Base-by-base conservation (phyloP, 768 basidiomycete species). In the Porpolomopsis calyptriformis region DNA sequence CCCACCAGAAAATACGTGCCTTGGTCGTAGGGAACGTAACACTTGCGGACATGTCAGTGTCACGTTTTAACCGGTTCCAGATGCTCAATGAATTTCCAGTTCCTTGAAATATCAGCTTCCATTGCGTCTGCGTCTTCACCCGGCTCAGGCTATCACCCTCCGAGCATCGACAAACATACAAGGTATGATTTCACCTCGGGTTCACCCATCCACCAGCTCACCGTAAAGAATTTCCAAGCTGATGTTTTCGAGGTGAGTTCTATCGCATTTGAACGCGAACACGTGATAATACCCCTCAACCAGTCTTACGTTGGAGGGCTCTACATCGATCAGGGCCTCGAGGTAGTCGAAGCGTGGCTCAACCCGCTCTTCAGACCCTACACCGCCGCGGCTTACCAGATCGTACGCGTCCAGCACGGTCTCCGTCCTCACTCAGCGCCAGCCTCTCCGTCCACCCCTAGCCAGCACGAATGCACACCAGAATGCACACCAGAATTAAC, bases 271-370 rank as follows among this genome's bases (percentile, higher is more conserved):
- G 16, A 31, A 40, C n/a, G n/a, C 37, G 19, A 22, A 19, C 27
- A 18, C 7, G 11, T 9, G 37, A n/a, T 48, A 19, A n/a, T 47
- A 5, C 38, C 44, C 20, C 12, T 31, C 19, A 22, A 39, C 26
- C 52, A 89, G 85, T 74, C 86, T 2, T 89, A 80, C 58, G 73
- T 88, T 24, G 86, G 85, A n/a, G 86, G 85, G 0, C 63, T 89
- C 14, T 87, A 75, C 64, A 60, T 71, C 40, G 85, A 87, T 45
- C 77, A 80, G 55, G 85, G 82, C 20, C 68, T 87, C 33, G 60
- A 68, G 0, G 64, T 59, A 4, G 76, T 78, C 36, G 67, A 69
- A 48, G 35, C 49, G 4, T 89, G 86, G 86, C 71, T 88, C 34
- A 63, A 63, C 44, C 57, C 60, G 1, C 73, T 89, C 40, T 74